These are phyloP conservation scores for Yueomyces sp. DNA, from an alignment of 1,139 yeast genomes.

Conservation along the genomic window DNA sequence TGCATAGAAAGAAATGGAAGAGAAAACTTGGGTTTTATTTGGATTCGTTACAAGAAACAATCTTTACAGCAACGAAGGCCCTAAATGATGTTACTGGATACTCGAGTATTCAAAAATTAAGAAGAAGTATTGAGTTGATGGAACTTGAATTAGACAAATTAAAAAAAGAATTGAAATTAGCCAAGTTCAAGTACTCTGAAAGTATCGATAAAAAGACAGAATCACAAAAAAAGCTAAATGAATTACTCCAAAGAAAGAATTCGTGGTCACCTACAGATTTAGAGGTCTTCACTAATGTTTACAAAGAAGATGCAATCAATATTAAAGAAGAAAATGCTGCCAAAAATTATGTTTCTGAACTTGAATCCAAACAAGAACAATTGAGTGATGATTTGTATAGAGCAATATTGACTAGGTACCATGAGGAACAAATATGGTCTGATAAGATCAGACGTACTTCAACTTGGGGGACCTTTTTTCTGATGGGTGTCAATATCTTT, in stretches of 20 bases:
- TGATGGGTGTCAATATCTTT: slow-evolving; percentile 78
- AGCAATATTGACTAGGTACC: slow-evolving; percentile 76
- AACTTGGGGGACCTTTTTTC: slow-evolving; percentile 90
- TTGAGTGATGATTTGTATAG: slow-evolving; percentile 58
- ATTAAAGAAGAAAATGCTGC: slow-evolving; percentile 48
- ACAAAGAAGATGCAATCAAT: slow-evolving; percentile 68
- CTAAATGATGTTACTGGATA: slow-evolving; percentile 91
- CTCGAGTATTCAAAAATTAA: slow-evolving; percentile 62
- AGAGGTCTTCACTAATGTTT: slow-evolving; percentile 71
- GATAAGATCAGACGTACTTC: slow-evolving; percentile 89
- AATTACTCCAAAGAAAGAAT: slow-evolving; percentile 72
- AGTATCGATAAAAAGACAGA: slow-evolving; percentile 56
- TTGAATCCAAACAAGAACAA: slow-evolving; percentile 59
- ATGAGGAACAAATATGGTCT: slow-evolving; percentile 97
- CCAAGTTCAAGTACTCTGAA: slow-evolving; percentile 43
- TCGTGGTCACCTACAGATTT: slow-evolving; percentile 70
- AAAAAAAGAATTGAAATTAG: slow-evolving; percentile 35
- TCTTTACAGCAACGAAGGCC: slow-evolving; percentile 59
- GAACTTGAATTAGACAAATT: slow-evolving; percentile 38
- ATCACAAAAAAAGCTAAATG: slow-evolving; percentile 82
- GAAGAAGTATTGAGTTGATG: slow-evolving; percentile 42
- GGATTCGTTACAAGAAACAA: slow-evolving; percentile 52
- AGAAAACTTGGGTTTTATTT: slow-evolving; percentile 41
- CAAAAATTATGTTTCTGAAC: slow-evolving; percentile 35
- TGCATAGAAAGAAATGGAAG: slow-evolving; percentile 36